Conservation (phyloP, 345 rosid genomes). For the Salix udensis region DNA sequence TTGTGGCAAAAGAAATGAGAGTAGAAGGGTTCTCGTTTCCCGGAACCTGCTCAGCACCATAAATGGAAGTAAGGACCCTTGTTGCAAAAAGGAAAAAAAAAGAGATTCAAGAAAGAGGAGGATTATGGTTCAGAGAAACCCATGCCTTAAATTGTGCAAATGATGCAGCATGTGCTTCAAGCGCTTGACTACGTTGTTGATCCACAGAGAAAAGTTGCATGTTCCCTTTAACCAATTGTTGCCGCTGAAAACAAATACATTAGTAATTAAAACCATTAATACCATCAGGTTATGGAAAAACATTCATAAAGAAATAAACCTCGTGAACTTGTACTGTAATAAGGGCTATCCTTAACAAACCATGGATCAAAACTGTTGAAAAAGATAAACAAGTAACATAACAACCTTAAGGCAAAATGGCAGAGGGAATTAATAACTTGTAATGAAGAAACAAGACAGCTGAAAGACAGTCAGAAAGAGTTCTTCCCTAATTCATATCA, state of each 20-base stretch:
- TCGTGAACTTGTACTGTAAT: background rate
- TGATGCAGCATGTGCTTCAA: slow-evolving; percentile 99
- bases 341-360: background rate
- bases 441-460: background rate
- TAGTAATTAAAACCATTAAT: background rate
- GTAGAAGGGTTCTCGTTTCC: slow-evolving; percentile 94
- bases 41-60: slow-evolving; percentile 46
- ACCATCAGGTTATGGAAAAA: background rate
- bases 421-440: background rate
- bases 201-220: slow-evolving; percentile 95
- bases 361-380: background rate
- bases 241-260: slow-evolving; percentile 41
- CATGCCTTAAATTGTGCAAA: slow-evolving; percentile 82
- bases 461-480: background rate
- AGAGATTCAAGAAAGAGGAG: background rate
- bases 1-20: slow-evolving; percentile 89
- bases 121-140: background rate
- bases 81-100: background rate
- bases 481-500: background rate
- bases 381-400: background rate
- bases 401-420: background rate
- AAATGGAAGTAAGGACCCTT: background rate
- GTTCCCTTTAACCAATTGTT: slow-evolving; percentile 87
- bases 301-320: background rate
- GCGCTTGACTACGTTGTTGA: slow-evolving; percentile 98